Evolutionary conservation across 1,139 yeast species (phyloP), one percentile per base, ranked within the genome.

Genomic region (Scheffersomyces stambukii): DNA sequence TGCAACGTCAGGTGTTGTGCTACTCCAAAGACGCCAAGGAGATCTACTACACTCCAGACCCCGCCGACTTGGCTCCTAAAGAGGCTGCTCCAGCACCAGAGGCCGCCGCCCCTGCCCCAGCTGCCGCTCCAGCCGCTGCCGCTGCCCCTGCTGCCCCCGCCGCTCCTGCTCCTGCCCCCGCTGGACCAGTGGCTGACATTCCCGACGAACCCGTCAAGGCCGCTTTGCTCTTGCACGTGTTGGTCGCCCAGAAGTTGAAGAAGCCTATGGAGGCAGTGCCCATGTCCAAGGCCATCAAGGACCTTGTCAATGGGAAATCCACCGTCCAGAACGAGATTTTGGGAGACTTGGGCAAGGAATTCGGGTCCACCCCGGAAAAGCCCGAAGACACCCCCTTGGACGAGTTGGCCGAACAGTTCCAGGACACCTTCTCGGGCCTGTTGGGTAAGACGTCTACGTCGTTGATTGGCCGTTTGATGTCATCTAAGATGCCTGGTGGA

Each of bases 401-500:
- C 51, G 98, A 91, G 61, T 77, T 91, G 56, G 96, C 97, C 28
- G 97, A 86, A 53, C 81, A 77, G 51, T 85, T 91, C 76, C 96
- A 91, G 63, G 96, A 85, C 45, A 66, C 89, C 13, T 91, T 86
- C 69, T 56, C 64, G 42, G 98, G 98, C 43, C 75, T 77, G 43
- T 75, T 91, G 45, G 98, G 98, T 57, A 91, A 91, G 62, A 95
- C 91, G 50, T 82, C 97, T 3, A 67, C 88, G 27, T 82, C 96
- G 19, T 73, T 91, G 47, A 72, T 91, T 43, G 85, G 95, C 38
- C 81, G 96, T 64, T 73, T 91, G 53, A 82, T 89, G 70, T 81
- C 97, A 11, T 82, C 96, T 21, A 91, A 91, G 70, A 91, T 91
- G 97, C 97, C 98, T 35, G 98, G 98, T 74, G 98, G 98, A 17